These are phyloP conservation scores for Saccharomycopsis hybrid DNA, from an alignment of 1,139 yeast genomes.

Conservation along the genomic window DNA sequence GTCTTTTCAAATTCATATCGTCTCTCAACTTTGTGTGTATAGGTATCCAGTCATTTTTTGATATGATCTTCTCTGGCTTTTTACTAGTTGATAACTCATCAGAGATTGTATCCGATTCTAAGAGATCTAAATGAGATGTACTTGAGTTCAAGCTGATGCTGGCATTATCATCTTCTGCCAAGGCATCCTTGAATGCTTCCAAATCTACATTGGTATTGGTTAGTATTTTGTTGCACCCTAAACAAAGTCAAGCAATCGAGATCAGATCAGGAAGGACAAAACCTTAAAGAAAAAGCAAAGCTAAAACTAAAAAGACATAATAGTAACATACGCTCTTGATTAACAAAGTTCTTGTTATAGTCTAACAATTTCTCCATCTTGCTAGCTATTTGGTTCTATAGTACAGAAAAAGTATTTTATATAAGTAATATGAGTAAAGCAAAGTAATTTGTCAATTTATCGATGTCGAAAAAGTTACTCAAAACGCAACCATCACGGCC, in stretches of 20 bases:
- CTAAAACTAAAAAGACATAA: too few species aligned
- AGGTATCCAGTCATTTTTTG: slow-evolving; percentile 69
- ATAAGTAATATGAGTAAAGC: too few species aligned
- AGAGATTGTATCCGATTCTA: neutral
- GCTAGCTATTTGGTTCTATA: too few species aligned
- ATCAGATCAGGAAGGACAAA: too few species aligned
- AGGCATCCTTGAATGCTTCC: slow-evolving; percentile 29
- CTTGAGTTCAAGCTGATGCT: slow-evolving; percentile 16
- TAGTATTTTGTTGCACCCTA: slow-evolving; percentile 12
- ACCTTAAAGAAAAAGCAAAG: too few species aligned
- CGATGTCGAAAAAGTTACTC: too few species aligned
- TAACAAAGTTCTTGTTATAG: slow-evolving; percentile 26
- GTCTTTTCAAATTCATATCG: slow-evolving; percentile 1
- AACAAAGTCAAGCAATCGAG: too few species aligned
- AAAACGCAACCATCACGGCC: too few species aligned
- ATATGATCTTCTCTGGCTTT: slow-evolving; percentile 39
- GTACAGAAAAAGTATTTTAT: too few species aligned
- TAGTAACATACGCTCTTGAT: slow-evolving; percentile 29
- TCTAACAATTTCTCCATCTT: slow-evolving; percentile 16
- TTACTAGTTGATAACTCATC: slow-evolving; percentile 24
- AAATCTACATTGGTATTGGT: slow-evolving; percentile 25
- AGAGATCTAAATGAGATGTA: slow-evolving; percentile 4
- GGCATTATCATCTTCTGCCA: slow-evolving; percentile 23
- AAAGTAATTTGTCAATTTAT: too few species aligned
- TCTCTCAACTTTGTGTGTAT: slow-evolving; percentile 31